Base-by-base conservation (phyloP, 208 protist genomes). In the Wallacemonas collosoma region DNA sequence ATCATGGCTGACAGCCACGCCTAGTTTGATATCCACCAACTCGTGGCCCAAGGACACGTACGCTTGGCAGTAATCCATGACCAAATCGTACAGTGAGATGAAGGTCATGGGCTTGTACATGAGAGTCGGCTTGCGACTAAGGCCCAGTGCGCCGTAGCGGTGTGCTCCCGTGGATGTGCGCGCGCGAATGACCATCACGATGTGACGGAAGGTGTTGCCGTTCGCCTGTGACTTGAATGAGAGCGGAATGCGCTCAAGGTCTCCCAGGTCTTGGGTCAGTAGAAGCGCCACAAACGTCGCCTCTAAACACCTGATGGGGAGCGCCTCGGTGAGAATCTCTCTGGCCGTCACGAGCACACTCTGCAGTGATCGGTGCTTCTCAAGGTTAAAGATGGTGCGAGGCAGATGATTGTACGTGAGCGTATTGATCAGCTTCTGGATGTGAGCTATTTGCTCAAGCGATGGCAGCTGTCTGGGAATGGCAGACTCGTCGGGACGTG, bases 271-370 rank as follows among this genome's bases (percentile, higher is more conserved):
- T 40, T 97, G 90, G 11, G 93, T 98, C 38, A 93, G 82, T 77
- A 93, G 85, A 26, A 96, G 62, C 7, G 75, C 86, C 8, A 96
- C 82, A 82, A 97, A 98, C 2, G 90, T 95, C 9, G 93, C 94
- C 79, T 98, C 93, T 6, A 98, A 81, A 71, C 94, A 98, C 57
- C 93, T 86, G 54, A 98, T 98, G 38, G 94, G 94, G 55, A 98
- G 81, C 26, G 90, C 83, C 75, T 97, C 91, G 14, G 69, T 9
- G 8, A 97, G 80, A 38, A 93, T 87, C 73, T 97, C 91, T 67
- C 82, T 91, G 36, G 81, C 90, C 9, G 93, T 97, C 35, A 85
- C 17, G 2, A 97, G 57, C 63, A 98, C 93, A 57, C 87, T 93
- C 66, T 90, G 79, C 72, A 98, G 73, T 0, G 94, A 83, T 17